Base-by-base conservation (phyloP, 2,329 filamentous ascomycete species). In the Diaporthe sp. region DNA sequence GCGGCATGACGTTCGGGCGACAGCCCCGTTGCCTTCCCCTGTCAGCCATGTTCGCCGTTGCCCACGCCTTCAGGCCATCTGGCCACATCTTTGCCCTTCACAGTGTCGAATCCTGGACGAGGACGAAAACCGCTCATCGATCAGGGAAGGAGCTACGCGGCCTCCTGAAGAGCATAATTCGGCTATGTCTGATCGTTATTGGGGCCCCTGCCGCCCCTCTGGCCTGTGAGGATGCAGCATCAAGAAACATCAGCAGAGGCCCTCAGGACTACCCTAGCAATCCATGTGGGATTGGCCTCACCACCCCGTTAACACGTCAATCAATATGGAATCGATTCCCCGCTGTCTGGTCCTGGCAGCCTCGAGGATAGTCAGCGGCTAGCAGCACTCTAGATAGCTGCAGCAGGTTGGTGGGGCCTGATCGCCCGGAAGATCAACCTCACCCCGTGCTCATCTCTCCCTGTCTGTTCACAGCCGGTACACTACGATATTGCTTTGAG, bases 131-230 rank as follows among this genome's bases (percentile, higher is more conserved):
- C 54, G 66, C 52, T 71, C 45, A 28, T 71, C 30, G 30, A 47
- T 19, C 30, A 38, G n/a, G 33, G 55, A 64, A 52, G 58, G 72
- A 70, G 17, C 50, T 69, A 72, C 74, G 74, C 74, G 72, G 74
- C 74, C 74, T 74, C 74, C 74, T 76, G 74, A 74, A 76, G 58
- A 74, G 64, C 73, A 57, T 71, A 73, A 74, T 76, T 54, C 42
- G 33, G 55, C 19, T 42, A 25, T 7, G 69, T 71, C 57, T 71
- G 69, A 71, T 71, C 55, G 69, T 70, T 50, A 58, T 70, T 73
- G 72, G 64, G 45, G 22, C 75, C 45, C 40, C 74, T 33, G 50
- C 71, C 30, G 42, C 66, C 35, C 42, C 40, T 58, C 17, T 30
- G 69, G 40, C 47, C 75, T 45, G 55, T 71, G 38, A 52, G 64